phyloP scores from a whole-genome alignment of 306 rosid genomes.

The Mucuna pruriens region DNA sequence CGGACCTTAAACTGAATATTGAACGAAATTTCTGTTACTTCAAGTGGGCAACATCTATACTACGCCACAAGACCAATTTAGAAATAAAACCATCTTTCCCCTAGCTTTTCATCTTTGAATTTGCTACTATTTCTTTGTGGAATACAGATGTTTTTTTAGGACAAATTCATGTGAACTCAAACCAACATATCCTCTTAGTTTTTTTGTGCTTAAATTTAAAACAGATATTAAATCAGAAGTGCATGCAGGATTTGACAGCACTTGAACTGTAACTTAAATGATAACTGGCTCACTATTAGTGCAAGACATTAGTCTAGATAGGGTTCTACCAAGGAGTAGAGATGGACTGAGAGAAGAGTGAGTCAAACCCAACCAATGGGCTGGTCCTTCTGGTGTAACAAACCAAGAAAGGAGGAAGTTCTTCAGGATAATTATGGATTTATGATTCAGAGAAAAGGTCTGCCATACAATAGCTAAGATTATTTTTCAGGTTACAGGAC shows the following conservation, averaged over 20 bases:
- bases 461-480: conserved; percentile 6
- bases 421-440: conserved; percentile 5
- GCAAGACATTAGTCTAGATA: background rate
- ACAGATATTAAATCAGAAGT: conserved; percentile 17
- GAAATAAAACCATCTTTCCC: background rate
- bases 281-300: background rate
- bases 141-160: background rate
- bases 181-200: background rate
- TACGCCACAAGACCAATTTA: conserved; percentile 18
- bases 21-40: conserved; percentile 3
- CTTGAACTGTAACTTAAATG: background rate
- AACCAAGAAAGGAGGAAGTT: background rate
- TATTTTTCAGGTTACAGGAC: background rate
- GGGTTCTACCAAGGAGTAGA: conserved; percentile 27
- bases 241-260: background rate
- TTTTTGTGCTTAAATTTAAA: conserved; percentile 13
- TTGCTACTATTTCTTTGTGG: conserved; percentile 4
- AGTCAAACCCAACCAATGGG: background rate
- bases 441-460: conserved; percentile 8
- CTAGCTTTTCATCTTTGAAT: background rate
- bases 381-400: conserved; percentile 4
- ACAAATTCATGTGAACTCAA: background rate
- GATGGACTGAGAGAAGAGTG: too few relatives aligned
- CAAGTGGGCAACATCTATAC: conserved; percentile 7
- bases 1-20: conserved; percentile 8